Evolutionary conservation across 352 stramenopile species (phyloP), one percentile per base, ranked within the genome.

Genomic region (Phytophthora chlamydospora): DNA sequence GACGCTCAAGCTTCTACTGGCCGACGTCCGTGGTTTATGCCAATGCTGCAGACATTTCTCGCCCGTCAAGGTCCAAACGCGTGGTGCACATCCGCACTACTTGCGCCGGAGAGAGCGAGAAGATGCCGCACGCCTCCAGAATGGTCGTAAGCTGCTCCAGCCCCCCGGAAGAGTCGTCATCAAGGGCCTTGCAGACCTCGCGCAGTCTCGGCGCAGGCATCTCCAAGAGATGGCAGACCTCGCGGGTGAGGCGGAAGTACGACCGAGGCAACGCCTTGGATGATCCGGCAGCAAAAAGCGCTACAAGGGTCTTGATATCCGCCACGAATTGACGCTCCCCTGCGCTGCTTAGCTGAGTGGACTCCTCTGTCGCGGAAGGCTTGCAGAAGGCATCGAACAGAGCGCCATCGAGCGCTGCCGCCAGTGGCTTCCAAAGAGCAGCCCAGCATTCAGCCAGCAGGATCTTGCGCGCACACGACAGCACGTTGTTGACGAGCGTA

Each of bases 91-190:
- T 77, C 50, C 41, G 41, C 29, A 69, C 38, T 24, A 90, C 77
- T 70, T 88, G 66, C 8, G 69, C 54, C 4, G 77, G 78, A 0
- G 66, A 75, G 21, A 92, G 60, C 21, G 68, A 71, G 39, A 76
- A 71, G 34, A 90, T 74, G 29, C 68, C 68, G 39, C 83, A 87
- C 7, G 80, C 79, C 41, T 92, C 83, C 6, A 92, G 71, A 43
- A 92, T 89, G 14, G 77, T 90, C 40, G 75, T 83, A 61, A 90
- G 58, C 55, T 90, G 83, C 54, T 89, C 81, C 36, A 85, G 68
- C 8, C 29, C 46, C 38, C 42, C 42, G n/a, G 54, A 33, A 19
- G 48, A 41, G 29, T 67, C 49, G 67, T 75, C 66, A 17, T 73
- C 59, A 27, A 92, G 35, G 14, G 73, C 80, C 31, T 77, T 76